Evolutionary conservation across 1,284 basidiomycete genomes (phyloP), one percentile per base, ranked within the genome.

Genomic region (Leccinum pallidistipes): DNA sequence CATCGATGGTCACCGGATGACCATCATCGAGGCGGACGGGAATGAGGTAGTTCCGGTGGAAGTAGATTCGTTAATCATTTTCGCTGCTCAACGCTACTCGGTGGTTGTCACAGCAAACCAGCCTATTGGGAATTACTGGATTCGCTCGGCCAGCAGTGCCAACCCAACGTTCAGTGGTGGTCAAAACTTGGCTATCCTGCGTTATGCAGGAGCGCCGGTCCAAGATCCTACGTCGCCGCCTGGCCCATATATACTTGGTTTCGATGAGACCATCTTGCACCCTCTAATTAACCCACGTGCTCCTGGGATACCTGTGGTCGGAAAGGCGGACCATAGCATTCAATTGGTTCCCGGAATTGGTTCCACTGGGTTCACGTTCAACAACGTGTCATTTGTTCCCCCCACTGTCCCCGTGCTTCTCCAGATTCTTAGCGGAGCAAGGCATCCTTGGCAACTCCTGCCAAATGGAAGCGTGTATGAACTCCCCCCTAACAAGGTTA

Each of bases 21-120:
- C 79, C 6, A 69, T 84, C 63, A 80, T 85, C 61, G 77, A 85
- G 67, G 82, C 69, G 0, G 86, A 87, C 51, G 81, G 84, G 5
- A 68, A 65, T 12, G 79, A 77, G 61, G 74, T 76, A 0, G 21
- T 73, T 14, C 82, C 81, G 2, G 66, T 79, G 9, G 62, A 68
- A 1, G 78, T 83, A 0, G 80, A 83, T 53, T 75, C 66, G 1
- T 61, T 83, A 18, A 63, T 65, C 5, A 71, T 83, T 16, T 73
- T 74, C 45, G 71, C 77, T 56, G 83, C 75, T 24, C 78, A 81
- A 64, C 77, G 73, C 16, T 79, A 75, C 67, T 79, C 78, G 0
- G 66, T 78, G 16, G 68, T 78, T 5, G 62, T 81, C 5, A 66
- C 67, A 2, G 76, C 79, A 12, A 56, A 75, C 57, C 69, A 78